A percentile compares a stretch with the other conserved stretches of the same genome.
phyloP scores from a whole-genome alignment of 495 filamentous ascomycete species.

The Massariosphaeria phaeospora region DNA sequence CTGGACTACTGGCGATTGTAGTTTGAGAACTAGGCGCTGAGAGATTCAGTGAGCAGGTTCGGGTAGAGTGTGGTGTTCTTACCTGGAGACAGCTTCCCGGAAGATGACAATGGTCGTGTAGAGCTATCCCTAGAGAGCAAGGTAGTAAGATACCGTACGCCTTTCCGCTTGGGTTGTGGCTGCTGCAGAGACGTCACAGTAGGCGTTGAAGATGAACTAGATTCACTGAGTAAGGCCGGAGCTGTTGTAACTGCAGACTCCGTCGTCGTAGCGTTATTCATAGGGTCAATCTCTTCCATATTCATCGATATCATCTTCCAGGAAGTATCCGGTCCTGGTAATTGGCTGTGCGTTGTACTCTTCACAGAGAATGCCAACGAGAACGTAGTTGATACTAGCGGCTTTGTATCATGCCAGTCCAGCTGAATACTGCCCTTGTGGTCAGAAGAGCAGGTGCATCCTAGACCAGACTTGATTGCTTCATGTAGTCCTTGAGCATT shows the following conservation, averaged over 20 bases:
- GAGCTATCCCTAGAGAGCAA: not conserved
- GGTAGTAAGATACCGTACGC: not conserved
- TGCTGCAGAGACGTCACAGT: not conserved
- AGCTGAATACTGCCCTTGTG: slow-evolving; percentile 4
- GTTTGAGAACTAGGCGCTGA: not conserved
- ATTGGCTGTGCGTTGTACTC: not conserved
- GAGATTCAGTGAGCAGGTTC: too few species aligned
- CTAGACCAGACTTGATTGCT: not conserved
- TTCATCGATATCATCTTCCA: not conserved
- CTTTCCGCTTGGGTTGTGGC: not conserved
- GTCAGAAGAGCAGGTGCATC: not conserved
- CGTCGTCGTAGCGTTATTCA: too few species aligned
- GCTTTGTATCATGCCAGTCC: slow-evolving; percentile 5
- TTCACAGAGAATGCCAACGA: slow-evolving; percentile 1
- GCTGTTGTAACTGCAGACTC: too few species aligned
- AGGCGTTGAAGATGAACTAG: not conserved
- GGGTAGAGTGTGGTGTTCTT: too few species aligned
- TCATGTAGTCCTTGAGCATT: not conserved
- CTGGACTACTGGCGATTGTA: not conserved
- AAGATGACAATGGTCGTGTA: too few species aligned
- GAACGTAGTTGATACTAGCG: not conserved
- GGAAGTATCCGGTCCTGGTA: not conserved
- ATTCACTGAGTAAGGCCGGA: not conserved
- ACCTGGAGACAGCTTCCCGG: too few species aligned
- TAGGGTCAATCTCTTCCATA: not conserved